Evolutionary conservation across 805 yeast genomes (phyloP).

Genomic region (Candida tallmaniae): DNA sequence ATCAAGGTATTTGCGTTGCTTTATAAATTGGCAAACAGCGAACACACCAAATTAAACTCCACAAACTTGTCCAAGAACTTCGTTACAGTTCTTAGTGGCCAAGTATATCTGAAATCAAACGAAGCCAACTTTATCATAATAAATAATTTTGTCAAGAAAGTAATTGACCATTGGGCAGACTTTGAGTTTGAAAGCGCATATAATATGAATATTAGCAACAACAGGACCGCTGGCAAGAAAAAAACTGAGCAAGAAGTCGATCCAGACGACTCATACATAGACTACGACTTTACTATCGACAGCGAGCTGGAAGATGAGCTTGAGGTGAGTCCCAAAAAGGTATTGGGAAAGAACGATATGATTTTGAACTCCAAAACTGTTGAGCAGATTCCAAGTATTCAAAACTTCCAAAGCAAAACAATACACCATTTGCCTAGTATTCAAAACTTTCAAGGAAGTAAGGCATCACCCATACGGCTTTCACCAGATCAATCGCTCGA

Average conservation of each 20-base stretch:
- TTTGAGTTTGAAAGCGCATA: conserved; percentile 15
- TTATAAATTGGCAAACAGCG: conserved; percentile 31
- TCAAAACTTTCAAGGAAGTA: background rate
- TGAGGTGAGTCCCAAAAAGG: conserved; percentile 5
- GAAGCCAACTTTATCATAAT: conserved; percentile 49
- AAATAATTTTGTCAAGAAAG: conserved; percentile 47
- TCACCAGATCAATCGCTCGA: background rate
- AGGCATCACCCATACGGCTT: background rate
- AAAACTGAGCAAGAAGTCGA: conserved; percentile 6
- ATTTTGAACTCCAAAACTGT: conserved; percentile 2
- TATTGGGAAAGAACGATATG: conserved; percentile 3
- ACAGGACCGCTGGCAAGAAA: conserved; percentile 13
- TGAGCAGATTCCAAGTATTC: background rate
- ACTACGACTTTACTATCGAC: conserved; percentile 29
- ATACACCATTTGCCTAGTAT: background rate
- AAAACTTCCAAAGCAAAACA: background rate
- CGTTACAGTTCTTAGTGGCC: conserved; percentile 55
- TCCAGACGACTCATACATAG: conserved; percentile 28
- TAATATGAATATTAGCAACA: conserved; percentile 7
- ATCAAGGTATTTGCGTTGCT: conserved; percentile 42
- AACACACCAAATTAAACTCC: conserved; percentile 42
- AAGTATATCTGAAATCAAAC: conserved; percentile 31
- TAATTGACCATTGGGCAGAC: conserved; percentile 47
- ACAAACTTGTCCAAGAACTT: conserved; percentile 42
- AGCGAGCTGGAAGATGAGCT: conserved; percentile 10